Evolutionary conservation across 1,284 basidiomycete genomes (phyloP), one percentile per base, ranked within the genome.

Genomic region (Cerioporus squamosus): DNA sequence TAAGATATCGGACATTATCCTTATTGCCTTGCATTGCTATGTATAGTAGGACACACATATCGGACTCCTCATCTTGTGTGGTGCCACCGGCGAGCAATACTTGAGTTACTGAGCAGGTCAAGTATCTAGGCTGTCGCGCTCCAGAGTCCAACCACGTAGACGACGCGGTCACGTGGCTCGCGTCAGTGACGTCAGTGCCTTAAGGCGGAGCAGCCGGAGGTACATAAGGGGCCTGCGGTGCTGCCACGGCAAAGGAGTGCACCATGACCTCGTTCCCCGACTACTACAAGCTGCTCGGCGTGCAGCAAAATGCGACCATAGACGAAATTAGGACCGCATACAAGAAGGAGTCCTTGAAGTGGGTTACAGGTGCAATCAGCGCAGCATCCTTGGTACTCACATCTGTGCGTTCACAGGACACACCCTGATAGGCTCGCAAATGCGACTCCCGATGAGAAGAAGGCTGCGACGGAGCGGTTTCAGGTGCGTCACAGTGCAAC

Each of bases 341-440:
- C 78, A 93, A 89, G 77, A 87, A 81, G 63, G 90, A 93, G 70
- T 93, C 91, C 3, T 74, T 93, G 50, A 89, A 79, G 77, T 78
- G 57, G 7, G 8, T 12, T 23, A 9, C 12, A 17, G 5, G 2
- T 49, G 33, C 22, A n/a, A 38, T 48, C 6, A 4, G 31, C 14
- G 10, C 15, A 36, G 9, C 17, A 8, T 45, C 40, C 26, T 6
- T n/a, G 29, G 45, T 44, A 22, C 42, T 65, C 23, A 62, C 64
- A 48, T 45, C 53, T 59, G 50, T 55, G 66, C 60, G 47, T 20
- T 60, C 66, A 63, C 65, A 91, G 90, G 75, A 94, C 92, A 3
- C 95, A 98, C 72, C 95, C 96, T 1, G 95, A 98, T 74, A 81
- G 95, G 58, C 79, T 96, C 44, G 81, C 80, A n/a, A 91, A 90